Evolutionary conservation across 176 grass and related monocot genomes (phyloP).

Genomic region (Hsuehochloa calcarea): DNA sequence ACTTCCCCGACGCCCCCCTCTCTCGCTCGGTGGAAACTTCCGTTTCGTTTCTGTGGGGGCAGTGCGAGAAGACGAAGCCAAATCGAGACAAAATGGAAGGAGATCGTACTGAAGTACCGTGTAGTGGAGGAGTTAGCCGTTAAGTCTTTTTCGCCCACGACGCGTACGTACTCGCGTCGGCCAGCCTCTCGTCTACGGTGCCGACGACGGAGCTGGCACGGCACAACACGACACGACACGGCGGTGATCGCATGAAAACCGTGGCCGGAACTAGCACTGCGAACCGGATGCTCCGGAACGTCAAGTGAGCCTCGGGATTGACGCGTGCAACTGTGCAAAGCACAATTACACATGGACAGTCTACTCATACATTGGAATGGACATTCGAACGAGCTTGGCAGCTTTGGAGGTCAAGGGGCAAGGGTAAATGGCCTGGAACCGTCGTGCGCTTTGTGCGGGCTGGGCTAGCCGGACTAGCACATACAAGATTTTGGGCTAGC

Average conservation of each 20-base stretch:
- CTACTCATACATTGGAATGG: not conserved
- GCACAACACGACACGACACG: not conserved
- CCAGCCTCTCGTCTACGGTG: not conserved
- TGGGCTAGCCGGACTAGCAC: too few species aligned
- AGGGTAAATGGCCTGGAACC: too few species aligned
- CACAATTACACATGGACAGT: too few species aligned
- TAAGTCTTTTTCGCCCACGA: slow-evolving; percentile 46
- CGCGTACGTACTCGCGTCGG: not conserved
- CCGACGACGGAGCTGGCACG: slow-evolving; percentile 15
- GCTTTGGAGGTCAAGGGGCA: too few species aligned
- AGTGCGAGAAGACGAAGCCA: not conserved
- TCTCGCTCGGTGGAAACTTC: not conserved
- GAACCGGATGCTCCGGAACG: too few species aligned
- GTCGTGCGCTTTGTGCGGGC: too few species aligned
- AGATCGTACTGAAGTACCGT: not conserved
- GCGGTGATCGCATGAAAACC: not conserved
- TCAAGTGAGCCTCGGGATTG: not conserved
- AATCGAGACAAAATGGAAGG: slow-evolving; percentile 32
- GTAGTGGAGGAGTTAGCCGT: slow-evolving; percentile 41
- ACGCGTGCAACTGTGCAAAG: too few species aligned
- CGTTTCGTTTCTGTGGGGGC: not conserved
- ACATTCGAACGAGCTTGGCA: too few species aligned
- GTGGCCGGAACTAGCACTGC: not conserved
- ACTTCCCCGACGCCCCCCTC: slow-evolving; percentile 50
- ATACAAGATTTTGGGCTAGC: too few species aligned